Evolutionary conservation across 768 basidiomycete genomes (phyloP).

Genomic region (Hericium erinaceus): DNA sequence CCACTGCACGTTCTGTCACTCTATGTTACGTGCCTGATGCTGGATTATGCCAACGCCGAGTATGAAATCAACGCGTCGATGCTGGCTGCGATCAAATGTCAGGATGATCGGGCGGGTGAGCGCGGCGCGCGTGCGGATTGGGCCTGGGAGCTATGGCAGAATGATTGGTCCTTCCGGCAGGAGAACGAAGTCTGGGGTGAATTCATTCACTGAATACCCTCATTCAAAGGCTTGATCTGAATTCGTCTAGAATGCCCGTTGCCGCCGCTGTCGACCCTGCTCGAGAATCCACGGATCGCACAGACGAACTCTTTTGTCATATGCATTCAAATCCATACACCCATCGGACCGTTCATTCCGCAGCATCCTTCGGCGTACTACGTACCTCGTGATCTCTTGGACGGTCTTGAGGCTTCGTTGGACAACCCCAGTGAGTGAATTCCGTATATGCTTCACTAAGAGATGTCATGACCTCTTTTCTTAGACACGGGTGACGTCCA

Average conservation of each 20-base stretch:
- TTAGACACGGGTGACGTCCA: slow-evolving; percentile 68
- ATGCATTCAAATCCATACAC: slow-evolving; percentile 67
- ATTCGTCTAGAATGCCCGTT: slow-evolving; percentile 44
- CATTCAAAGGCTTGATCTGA: background rate
- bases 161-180: slow-evolving; percentile 60
- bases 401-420: slow-evolving; percentile 60
- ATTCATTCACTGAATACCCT: slow-evolving; percentile 9
- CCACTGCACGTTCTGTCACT: slow-evolving; percentile 38
- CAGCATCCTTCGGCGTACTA: slow-evolving; percentile 57
- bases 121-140: slow-evolving; percentile 59
- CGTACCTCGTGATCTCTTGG: slow-evolving; percentile 57
- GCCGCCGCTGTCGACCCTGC: slow-evolving; percentile 49
- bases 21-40: slow-evolving; percentile 55
- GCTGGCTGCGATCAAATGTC: slow-evolving; percentile 64
- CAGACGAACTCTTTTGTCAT: slow-evolving; percentile 64
- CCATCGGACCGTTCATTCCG: slow-evolving; percentile 42
- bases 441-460: background rate
- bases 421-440: slow-evolving; percentile 55
- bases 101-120: slow-evolving; percentile 49
- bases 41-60: slow-evolving; percentile 51
- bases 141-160: slow-evolving; percentile 68
- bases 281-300: slow-evolving; percentile 48
- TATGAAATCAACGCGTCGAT: slow-evolving; percentile 57
- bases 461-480: background rate
- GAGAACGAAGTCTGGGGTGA: slow-evolving; percentile 71